These are phyloP conservation scores for Cenchrus purpureus DNA, from an alignment of 176 grass and related monocot species.

Conservation along the genomic window DNA sequence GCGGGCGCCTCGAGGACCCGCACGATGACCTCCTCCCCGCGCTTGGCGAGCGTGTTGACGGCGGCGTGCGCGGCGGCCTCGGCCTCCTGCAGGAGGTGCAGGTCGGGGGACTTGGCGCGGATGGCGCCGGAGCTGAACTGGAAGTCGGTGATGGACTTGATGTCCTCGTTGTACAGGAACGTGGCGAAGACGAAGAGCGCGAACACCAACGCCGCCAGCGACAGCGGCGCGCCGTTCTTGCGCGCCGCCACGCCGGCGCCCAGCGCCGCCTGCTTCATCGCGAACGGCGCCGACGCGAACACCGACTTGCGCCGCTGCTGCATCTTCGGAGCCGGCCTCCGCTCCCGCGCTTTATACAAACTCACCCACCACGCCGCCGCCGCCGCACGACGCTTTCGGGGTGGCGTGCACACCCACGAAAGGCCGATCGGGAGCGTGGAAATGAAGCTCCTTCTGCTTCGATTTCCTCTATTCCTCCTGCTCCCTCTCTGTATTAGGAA, in stretches of 20 bases:
- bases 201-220: slow-evolving; percentile 67
- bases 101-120: slow-evolving; percentile 53
- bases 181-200: slow-evolving; percentile 77
- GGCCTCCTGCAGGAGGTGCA: slow-evolving; percentile 70
- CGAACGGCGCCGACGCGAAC: slow-evolving; percentile 58
- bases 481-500: not conserved
- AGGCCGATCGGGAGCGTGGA: not conserved
- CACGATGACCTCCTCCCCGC: slow-evolving; percentile 60
- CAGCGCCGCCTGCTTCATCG: slow-evolving; percentile 74
- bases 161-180: slow-evolving; percentile 97
- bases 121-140: slow-evolving; percentile 60
- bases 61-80: slow-evolving; percentile 57
- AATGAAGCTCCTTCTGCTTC: slow-evolving; percentile 18
- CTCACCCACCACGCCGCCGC: not conserved
- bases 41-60: slow-evolving; percentile 48
- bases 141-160: slow-evolving; percentile 90
- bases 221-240: slow-evolving; percentile 73
- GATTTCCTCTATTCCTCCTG: slow-evolving; percentile 14
- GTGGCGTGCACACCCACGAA: slow-evolving; percentile 38
- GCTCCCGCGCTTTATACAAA: slow-evolving; percentile 31
- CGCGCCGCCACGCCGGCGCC: slow-evolving; percentile 66
- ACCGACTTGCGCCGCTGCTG: slow-evolving; percentile 87
- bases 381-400: not conserved
- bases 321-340: slow-evolving; percentile 41
- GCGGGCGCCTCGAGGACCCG: slow-evolving; percentile 39